Evolutionary conservation across 495 filamentous ascomycete genomes (phyloP), one percentile per base, ranked within the genome.

Genomic region (Aspergillus incahuasiensis): DNA sequence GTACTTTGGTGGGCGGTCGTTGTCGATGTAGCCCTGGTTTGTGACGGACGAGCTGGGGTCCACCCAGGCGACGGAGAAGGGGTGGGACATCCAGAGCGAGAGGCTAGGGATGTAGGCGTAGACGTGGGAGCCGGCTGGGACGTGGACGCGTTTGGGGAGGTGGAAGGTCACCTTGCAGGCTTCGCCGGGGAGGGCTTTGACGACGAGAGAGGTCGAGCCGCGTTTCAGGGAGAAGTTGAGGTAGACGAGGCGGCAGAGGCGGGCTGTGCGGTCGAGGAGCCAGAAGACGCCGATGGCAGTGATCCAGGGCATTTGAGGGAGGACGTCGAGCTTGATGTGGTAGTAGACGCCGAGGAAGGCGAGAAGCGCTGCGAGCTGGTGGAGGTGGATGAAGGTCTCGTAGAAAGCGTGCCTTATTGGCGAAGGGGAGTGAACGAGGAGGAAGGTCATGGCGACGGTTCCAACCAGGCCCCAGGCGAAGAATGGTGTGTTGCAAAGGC

Each of bases 381-480:
- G 91, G 19, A 90, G 60, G 52, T 89, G 71, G 56, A 95, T 82
- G 75, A 96, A 96, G 0, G 79, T 85, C 68, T 95, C 91, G 67
- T 95, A 96, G 65, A 87, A 92, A n/a, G 90, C 89, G 69, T 95
- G 91, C 34, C 91, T 81, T 48, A 95, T 74, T 18, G 85, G 79
- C 12, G 89, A 92, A 11, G 82, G 78, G 2, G 91, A 87, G 64
- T 94, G 90, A 38, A 90, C 68, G 15, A 74, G 56, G 30, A 96
- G 83, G 43, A 78, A 74, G 28, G 85, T 64, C 67, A 92, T 82
- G 0, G 85, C 76, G 42, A 76, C 67, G 0, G 82, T 83, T 24
- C 71, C 72, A 15, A 78, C 48, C 6, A 79, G 49, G 0, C 80
- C 80, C 68, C 74, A 82, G n/a, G 54, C 51, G 44, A 82, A 76